Evolutionary conservation across 2,329 filamentous ascomycete species (phyloP), one percentile per base, ranked within the genome.

Genomic region (Amesomyces nigricolor): DNA sequence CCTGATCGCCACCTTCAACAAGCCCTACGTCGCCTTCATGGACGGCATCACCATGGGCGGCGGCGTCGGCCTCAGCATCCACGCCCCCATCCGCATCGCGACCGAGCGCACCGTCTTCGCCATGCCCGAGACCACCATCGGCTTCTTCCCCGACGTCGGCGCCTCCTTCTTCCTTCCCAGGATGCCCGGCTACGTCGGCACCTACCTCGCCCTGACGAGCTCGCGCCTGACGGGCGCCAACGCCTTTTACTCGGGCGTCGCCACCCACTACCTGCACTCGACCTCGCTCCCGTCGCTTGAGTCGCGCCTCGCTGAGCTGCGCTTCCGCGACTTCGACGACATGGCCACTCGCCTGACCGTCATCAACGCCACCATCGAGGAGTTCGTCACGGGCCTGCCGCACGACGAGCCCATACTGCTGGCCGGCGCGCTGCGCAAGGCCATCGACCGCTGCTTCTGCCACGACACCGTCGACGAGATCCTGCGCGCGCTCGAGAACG

Each of bases 21-120:
- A 96, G 76, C 94, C 94, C 0, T 95, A 94, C 68, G 83, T 99
- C 51, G 88, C 94, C 32, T 88, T 97, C 68, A 95, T 99, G 86
- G 94, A 99, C 68, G 94, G 94, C 57, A 88, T 96, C 71, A 99
- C 95, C 51, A 99, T 99, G 94, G 94, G 94, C 54, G 94, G 94
- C 54, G 94, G 94, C 62, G 94, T 97, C 51, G 94, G 94, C 6
- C 81, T 99, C 54, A 95, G 89, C 71, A 82, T 96, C 51, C 95
- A 99, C 72, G 92, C 94, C 2, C 95, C 94, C 3, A 92, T 99
- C 79, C 82, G 94, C 58, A 95, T 99, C 68, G 94, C 94, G 38
- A 99, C 94, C 2, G 94, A 99, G 74, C 87, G 87, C 68, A 99
- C 94, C 5, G 75, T 95, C 47, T 97, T 99, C 67, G 91, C 95